Evolutionary conservation across 148 eudicot genomes (phyloP).

Genomic region (Dysphania ambrosioides): DNA sequence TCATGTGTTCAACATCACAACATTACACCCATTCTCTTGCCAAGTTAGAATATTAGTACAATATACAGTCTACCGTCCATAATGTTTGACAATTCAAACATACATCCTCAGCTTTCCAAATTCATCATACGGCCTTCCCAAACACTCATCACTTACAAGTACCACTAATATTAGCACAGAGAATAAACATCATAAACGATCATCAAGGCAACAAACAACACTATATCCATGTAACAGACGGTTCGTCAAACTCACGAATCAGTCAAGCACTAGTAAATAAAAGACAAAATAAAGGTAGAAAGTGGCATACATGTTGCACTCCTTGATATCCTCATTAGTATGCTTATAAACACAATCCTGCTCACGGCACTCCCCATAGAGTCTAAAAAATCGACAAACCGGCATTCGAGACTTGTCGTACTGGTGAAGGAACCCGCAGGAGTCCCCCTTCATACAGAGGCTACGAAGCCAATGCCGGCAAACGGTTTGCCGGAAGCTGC

Average conservation of each 20-base stretch:
- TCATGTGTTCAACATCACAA: neutral
- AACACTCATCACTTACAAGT: no score
- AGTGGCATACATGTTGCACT: slow-evolving; percentile 79
- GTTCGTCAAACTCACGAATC: no score
- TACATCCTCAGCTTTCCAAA: no score
- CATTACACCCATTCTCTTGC: neutral
- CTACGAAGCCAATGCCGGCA: slow-evolving; percentile 97
- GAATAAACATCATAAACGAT: no score
- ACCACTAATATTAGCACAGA: no score
- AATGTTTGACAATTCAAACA: no score
- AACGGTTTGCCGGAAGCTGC: slow-evolving; percentile 93
- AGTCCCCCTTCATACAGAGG: slow-evolving; percentile 95
- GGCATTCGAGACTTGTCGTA: slow-evolving; percentile 96
- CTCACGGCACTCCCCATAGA: slow-evolving; percentile 91
- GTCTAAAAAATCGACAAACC: slow-evolving; percentile 71
- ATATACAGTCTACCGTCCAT: no score
- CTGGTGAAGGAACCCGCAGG: slow-evolving; percentile 97
- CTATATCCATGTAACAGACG: no score
- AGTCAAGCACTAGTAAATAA: neutral
- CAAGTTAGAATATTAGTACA: neutral
- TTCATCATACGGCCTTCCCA: no score
- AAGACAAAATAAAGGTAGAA: neutral
- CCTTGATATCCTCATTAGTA: slow-evolving; percentile 92
- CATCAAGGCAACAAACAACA: no score
- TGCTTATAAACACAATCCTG: slow-evolving; percentile 97